A percentile compares a stretch with the other conserved stretches of the same genome.
These are phyloP conservation scores for Sphaerulina musiva DNA, from an alignment of 2,329 filamentous ascomycete genomes.

Conservation along the genomic window DNA sequence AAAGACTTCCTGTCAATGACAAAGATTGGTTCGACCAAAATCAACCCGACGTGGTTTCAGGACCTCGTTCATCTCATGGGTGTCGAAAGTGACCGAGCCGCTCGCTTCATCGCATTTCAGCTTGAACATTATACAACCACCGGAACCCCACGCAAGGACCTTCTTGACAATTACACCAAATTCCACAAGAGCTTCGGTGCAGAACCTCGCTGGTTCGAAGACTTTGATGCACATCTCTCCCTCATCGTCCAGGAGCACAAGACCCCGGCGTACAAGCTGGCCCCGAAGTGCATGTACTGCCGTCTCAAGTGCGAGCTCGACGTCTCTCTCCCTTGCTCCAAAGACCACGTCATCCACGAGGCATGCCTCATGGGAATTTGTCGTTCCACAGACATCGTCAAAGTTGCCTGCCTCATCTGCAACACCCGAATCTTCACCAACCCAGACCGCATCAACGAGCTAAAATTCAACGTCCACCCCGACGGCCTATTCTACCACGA, in stretches of 20 bases:
- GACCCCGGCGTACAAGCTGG: neutral
- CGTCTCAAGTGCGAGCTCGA: neutral
- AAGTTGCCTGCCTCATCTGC: constrained; percentile 3
- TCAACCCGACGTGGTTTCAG: constrained; percentile 7
- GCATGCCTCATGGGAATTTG: constrained; percentile 1
- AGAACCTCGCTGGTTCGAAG: neutral
- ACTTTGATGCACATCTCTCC: neutral
- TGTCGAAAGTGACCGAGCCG: constrained; percentile 10
- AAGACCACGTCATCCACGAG: constrained; percentile 2
- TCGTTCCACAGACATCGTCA: neutral
- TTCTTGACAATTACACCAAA: constrained; percentile 2
- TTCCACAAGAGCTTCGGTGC: constrained; percentile 9
- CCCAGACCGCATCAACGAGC: neutral
- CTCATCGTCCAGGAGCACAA: constrained; percentile 1
- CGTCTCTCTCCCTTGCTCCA: constrained; percentile 3
- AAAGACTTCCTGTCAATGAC: constrained; percentile 6
- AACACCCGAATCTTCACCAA: neutral
- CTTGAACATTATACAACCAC: neutral
- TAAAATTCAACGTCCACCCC: constrained; percentile 6
- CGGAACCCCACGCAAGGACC: neutral
- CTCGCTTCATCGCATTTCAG: constrained; percentile 8
- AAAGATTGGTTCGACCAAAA: neutral
- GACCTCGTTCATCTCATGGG: constrained; percentile 14
- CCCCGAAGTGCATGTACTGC: constrained; percentile 1
- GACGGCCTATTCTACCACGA: constrained; percentile 8